A percentile compares a stretch with the other conserved stretches of the same genome.
These are phyloP conservation scores for Diaporthe sp. DNA, from an alignment of 2,329 filamentous ascomycete species.

Conservation along the genomic window DNA sequence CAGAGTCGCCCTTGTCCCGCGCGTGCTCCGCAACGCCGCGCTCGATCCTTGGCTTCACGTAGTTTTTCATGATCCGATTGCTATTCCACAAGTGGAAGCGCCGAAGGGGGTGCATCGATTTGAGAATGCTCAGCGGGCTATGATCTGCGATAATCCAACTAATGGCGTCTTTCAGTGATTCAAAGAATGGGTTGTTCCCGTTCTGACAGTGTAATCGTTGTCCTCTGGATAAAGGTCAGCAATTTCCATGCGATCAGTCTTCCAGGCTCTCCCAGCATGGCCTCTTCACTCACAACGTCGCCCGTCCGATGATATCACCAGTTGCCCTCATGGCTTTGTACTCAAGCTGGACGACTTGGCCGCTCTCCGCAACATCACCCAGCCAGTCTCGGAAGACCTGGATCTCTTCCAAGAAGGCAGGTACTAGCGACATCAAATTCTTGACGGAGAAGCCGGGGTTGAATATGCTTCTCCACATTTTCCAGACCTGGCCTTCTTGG, in stretches of 20 bases:
- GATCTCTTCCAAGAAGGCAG: slow-evolving; percentile 41
- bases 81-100: slow-evolving; percentile 44
- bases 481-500: slow-evolving; percentile 55
- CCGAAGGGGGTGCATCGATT: slow-evolving; percentile 39
- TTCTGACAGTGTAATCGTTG: slow-evolving; percentile 39
- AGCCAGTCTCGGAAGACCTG: slow-evolving; percentile 34
- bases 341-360: slow-evolving; percentile 30
- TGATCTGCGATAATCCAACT: slow-evolving; percentile 37
- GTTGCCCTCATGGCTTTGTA: slow-evolving; percentile 27
- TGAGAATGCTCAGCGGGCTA: slow-evolving; percentile 29
- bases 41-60: slow-evolving; percentile 45
- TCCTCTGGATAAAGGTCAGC: slow-evolving; percentile 28
- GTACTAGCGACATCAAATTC: slow-evolving; percentile 52
- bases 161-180: slow-evolving; percentile 39
- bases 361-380: not conserved
- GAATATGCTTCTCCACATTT: slow-evolving; percentile 50
- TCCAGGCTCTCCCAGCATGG: not conserved
- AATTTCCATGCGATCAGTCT: too few species aligned
- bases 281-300: slow-evolving; percentile 44
- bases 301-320: slow-evolving; percentile 45
- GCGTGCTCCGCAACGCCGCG: slow-evolving; percentile 43
- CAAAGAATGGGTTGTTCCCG: slow-evolving; percentile 32
- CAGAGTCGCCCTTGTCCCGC: slow-evolving; percentile 35
- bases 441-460: slow-evolving; percentile 54
- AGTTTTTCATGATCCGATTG: slow-evolving; percentile 46